Evolutionary conservation across 1,284 basidiomycete genomes (phyloP), one percentile per base, ranked within the genome.

Genomic region (Hymenochaete sp.): DNA sequence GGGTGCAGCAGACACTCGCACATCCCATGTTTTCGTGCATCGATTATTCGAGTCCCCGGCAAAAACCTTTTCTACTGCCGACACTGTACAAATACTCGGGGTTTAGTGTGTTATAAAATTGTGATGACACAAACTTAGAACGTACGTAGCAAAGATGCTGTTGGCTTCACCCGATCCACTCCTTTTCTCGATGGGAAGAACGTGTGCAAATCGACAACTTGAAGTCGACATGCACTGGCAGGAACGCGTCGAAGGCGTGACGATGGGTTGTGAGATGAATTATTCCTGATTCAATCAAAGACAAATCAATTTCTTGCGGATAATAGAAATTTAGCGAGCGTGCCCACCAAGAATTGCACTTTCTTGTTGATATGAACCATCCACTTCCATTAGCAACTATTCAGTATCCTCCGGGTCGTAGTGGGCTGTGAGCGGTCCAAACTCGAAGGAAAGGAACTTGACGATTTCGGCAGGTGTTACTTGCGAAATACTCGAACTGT

Each of bases 211-310:
- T 82, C 79, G 68, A 67, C 21, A 84, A 59, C 54, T 82, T 79
- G 58, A 82, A 55, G n/a, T n/a, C 80, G 79, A 82, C 4, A 80
- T 62, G 14, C 75, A 65, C n/a, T 60, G 62, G 68, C 13, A 82
- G 57, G 4, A 76, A 72, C 1, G 80, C 80, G 54, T 82, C 79
- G 57, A 84, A 84, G 0, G 76, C 59, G 11, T 82, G 51, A 5
- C 80, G 70, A 57, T 82, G 77, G 2, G 75, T 78, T 0, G 79
- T 83, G 18, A 82, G 61, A 56, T 81, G 77, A 21, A 80, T 63
- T 42, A 77, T 75, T n/a, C n/a, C n/a, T n/a, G n/a, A n/a, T n/a
- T n/a, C n/a, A n/a, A n/a, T n/a, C n/a, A n/a, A n/a, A n/a, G n/a
- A n/a, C n/a, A n/a, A n/a, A n/a, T n/a, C n/a, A n/a, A n/a, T n/a